Percentiles rank a stretch among this genome's conserved stretches.
Conservation (phyloP, 1,284 basidiomycete genomes). For the Cryptococcus wingfieldii region DNA sequence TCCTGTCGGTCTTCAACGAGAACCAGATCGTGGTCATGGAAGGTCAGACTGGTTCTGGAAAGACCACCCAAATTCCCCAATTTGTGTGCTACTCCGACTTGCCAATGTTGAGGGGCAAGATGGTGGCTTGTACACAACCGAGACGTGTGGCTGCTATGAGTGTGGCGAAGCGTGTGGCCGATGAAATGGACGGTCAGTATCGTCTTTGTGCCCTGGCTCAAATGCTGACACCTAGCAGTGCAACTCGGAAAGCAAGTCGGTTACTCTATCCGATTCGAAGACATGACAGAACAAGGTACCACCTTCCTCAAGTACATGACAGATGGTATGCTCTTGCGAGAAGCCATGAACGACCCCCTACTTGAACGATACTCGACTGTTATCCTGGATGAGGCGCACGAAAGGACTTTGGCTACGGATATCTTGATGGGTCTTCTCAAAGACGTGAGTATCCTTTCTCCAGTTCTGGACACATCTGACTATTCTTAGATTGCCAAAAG, state of each 20-base stretch:
- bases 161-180: constrained; percentile 96
- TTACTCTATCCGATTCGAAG: constrained; percentile 98
- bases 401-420: constrained; percentile 95
- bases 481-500: constrained; percentile 63
- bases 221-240: constrained; percentile 53
- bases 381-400: constrained; percentile 98
- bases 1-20: constrained; percentile 75
- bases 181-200: constrained; percentile 88
- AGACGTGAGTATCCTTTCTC: constrained; percentile 44
- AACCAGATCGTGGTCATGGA: constrained; percentile 94
- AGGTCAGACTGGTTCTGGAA: constrained; percentile 96
- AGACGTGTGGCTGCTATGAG: constrained; percentile 96
- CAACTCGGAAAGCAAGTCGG: constrained; percentile 90
- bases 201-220: not conserved
- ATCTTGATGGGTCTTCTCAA: constrained; percentile 90
- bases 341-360: constrained; percentile 94
- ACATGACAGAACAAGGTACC: constrained; percentile 85
- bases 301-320: constrained; percentile 99
- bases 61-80: constrained; percentile 98
- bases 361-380: constrained; percentile 90
- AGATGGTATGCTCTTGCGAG: constrained; percentile 94
- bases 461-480: not conserved
- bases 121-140: constrained; percentile 97
- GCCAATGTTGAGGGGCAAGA: constrained; percentile 77
- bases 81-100: constrained; percentile 92